These are phyloP conservation scores for Aspergillus ruber DNA, from an alignment of 2,329 filamentous ascomycete genomes.

Conservation along the genomic window DNA sequence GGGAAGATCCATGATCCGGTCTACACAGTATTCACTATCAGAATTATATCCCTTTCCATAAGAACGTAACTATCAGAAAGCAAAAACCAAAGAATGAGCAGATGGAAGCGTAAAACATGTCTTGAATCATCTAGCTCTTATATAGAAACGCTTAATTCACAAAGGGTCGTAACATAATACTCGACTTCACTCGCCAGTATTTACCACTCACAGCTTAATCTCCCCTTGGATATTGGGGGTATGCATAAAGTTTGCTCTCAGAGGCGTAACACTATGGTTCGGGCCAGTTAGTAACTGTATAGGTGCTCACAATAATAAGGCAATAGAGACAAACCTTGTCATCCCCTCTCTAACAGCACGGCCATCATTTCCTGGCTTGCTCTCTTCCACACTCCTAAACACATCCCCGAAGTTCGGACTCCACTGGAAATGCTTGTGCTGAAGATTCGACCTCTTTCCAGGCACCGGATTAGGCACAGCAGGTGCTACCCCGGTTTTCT, in stretches of 20 bases:
- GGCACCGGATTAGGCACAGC: constrained; percentile 15
- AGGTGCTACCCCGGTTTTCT: constrained; percentile 27
- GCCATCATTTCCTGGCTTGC: constrained; percentile 77
- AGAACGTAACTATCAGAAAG: constrained; percentile 3
- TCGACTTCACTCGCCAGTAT: constrained; percentile 13
- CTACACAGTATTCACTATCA: constrained; percentile 31
- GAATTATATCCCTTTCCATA: constrained; percentile 15
- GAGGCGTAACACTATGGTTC: constrained; percentile 66
- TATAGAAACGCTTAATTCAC: neutral
- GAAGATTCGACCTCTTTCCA: constrained; percentile 46
- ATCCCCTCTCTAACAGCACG: constrained; percentile 85
- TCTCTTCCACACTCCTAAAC: constrained; percentile 75
- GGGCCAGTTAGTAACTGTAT: constrained; percentile 6
- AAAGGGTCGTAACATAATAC: constrained; percentile 12
- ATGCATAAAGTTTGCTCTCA: constrained; percentile 91
- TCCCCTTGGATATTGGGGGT: constrained; percentile 60
- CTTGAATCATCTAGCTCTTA: constrained; percentile 4
- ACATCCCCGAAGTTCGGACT: constrained; percentile 81
- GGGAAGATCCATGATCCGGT: constrained; percentile 30
- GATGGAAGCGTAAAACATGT: constrained; percentile 7
- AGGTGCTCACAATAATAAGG: neutral
- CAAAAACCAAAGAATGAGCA: constrained; percentile 9
- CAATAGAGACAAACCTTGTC: constrained; percentile 57
- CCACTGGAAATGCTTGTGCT: constrained; percentile 92
- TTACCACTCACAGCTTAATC: constrained; percentile 70